Conservation (phyloP, 495 filamentous ascomycete species). For the Diplogelasinospora grovesii region DNA sequence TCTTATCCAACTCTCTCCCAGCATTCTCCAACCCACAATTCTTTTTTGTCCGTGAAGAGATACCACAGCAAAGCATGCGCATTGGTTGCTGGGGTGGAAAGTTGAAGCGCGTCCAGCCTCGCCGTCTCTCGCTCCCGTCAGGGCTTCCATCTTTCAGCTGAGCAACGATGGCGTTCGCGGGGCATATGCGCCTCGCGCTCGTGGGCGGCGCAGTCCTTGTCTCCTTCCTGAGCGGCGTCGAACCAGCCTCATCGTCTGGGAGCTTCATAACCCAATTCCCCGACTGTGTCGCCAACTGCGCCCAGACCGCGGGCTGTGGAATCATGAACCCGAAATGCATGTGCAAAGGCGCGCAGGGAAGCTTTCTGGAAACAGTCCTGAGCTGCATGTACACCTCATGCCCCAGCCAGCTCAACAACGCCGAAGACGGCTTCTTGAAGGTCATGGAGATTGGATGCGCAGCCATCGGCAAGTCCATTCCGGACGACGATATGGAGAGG, state of each 20-base stretch:
- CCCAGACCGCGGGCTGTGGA: constrained; percentile 13
- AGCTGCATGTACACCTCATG: constrained; percentile 25
- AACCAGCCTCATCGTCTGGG: constrained; percentile 3
- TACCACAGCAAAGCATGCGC: too few relatives aligned
- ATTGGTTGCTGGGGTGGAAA: too few relatives aligned
- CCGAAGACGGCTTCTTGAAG: constrained; percentile 16
- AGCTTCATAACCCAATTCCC: too few relatives aligned
- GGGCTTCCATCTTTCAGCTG: background rate
- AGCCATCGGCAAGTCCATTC: constrained; percentile 13
- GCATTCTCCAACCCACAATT: too few relatives aligned
- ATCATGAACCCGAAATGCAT: constrained; percentile 18
- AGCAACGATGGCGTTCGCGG: constrained; percentile 9
- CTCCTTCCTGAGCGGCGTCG: constrained; percentile 2
- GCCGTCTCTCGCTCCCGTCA: background rate
- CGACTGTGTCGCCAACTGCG: constrained; percentile 20
- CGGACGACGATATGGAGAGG: constrained; percentile 9
- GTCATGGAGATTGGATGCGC: constrained; percentile 18
- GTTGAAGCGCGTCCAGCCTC: background rate
- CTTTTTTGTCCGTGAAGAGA: too few relatives aligned
- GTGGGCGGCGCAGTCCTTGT: constrained; percentile 4
- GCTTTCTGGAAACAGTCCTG: constrained; percentile 19
- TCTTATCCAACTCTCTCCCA: too few relatives aligned
- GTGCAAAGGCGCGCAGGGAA: constrained; percentile 15
- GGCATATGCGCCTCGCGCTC: constrained; percentile 9
- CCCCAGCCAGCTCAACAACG: constrained; percentile 15